phyloP scores from a whole-genome alignment of 495 filamentous ascomycete species.

The Xylaria sp. region DNA sequence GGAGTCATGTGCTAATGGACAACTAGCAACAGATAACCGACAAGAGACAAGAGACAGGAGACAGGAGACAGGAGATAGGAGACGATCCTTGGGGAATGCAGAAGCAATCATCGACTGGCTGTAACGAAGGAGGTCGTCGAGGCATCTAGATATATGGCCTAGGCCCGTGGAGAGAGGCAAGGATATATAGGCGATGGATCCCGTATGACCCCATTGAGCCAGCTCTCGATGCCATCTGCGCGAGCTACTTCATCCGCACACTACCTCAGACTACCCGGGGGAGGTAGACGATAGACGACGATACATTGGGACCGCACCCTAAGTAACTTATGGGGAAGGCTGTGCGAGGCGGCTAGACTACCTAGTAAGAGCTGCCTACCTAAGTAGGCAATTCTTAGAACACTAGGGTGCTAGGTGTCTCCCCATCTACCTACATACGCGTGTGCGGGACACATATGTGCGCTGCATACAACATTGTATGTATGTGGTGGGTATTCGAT shows the following conservation, averaged over 20 bases:
- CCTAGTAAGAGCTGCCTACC: constrained; percentile 34
- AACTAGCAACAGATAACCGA: constrained; percentile 14
- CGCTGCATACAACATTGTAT: constrained; percentile 11
- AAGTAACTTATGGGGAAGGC: constrained; percentile 37
- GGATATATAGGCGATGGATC: constrained; percentile 53
- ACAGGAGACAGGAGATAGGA: constrained; percentile 42
- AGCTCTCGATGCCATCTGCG: constrained; percentile 36
- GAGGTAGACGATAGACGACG: constrained; percentile 30
- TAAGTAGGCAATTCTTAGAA: constrained; percentile 30
- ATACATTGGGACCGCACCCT: constrained; percentile 38
- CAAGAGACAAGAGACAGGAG: constrained; percentile 40
- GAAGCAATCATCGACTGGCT: constrained; percentile 41
- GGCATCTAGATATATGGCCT: constrained; percentile 39
- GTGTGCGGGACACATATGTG: constrained; percentile 15
- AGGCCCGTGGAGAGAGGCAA: constrained; percentile 51
- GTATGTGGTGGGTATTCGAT: neutral
- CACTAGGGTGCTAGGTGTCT: neutral
- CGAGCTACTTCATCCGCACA: constrained; percentile 31
- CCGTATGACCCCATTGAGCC: constrained; percentile 41
- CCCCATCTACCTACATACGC: constrained; percentile 12
- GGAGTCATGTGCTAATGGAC: constrained; percentile 11
- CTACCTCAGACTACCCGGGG: constrained; percentile 37
- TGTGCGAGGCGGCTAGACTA: constrained; percentile 35
- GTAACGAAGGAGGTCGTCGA: constrained; percentile 46
- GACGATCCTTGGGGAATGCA: constrained; percentile 48